Evolutionary conservation across 257 asterid genomes (phyloP).

Genomic region (Cordia subcordata): DNA sequence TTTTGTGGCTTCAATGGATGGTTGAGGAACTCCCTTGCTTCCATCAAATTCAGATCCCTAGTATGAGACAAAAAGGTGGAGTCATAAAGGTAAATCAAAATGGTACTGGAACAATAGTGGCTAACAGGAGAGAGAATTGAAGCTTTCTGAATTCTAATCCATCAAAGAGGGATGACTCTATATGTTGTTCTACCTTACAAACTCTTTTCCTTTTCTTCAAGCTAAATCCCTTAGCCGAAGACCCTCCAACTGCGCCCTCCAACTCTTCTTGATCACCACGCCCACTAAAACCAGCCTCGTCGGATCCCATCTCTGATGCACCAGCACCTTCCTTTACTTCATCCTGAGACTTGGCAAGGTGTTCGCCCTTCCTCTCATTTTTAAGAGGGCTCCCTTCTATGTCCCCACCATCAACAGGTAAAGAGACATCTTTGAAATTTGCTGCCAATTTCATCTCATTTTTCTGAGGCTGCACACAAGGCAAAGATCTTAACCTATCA

Average conservation of each 20-base stretch:
- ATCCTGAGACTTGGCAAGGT: slow-evolving; percentile 26
- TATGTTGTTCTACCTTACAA: slow-evolving; percentile 42
- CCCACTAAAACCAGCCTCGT: slow-evolving; percentile 66
- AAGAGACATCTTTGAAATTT: slow-evolving; percentile 31
- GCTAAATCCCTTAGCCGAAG: slow-evolving; percentile 45
- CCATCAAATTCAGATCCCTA: slow-evolving; percentile 48
- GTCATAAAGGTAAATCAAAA: background rate
- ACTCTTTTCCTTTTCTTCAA: slow-evolving; percentile 75
- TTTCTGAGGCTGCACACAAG: slow-evolving; percentile 19
- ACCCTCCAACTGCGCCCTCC: slow-evolving; percentile 32
- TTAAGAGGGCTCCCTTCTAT: slow-evolving; percentile 40
- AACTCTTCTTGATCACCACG: slow-evolving; percentile 52
- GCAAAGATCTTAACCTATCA: slow-evolving; percentile 21
- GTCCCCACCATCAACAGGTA: slow-evolving; percentile 23
- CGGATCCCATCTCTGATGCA: slow-evolving; percentile 49
- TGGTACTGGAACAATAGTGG: background rate
- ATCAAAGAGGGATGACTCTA: background rate
- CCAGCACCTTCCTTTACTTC: slow-evolving; percentile 44
- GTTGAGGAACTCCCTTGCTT: slow-evolving; percentile 31
- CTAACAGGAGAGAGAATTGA: no score
- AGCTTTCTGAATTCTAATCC: no score
- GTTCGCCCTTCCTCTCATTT: slow-evolving; percentile 43
- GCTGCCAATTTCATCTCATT: slow-evolving; percentile 30
- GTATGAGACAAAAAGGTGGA: slow-evolving; percentile 9
- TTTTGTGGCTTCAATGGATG: slow-evolving; percentile 30